Evolutionary conservation across 192 early-diverging fungal species (phyloP), one percentile per base, ranked within the genome.

Genomic region (Mortierella claussenii): DNA sequence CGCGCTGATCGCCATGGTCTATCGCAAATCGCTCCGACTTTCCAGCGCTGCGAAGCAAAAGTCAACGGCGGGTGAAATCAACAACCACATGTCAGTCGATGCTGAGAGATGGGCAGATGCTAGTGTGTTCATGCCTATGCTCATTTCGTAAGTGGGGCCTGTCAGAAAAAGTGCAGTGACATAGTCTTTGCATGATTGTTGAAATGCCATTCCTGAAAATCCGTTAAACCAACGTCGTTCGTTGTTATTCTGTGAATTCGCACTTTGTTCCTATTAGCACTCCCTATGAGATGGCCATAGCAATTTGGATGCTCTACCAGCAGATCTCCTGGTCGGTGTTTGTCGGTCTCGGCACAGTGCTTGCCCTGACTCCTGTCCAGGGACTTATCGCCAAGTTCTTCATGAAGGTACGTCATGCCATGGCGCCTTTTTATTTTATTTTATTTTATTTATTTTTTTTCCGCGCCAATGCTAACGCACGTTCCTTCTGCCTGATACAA

Each of bases 41-140:
- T 68, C 68, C 17, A 78, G 69, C 30, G 81, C 68, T 8, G 68
- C 68, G 31, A 74, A 71, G 26, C 64, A 74, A 48, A 82, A 78
- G 32, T 62, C 60, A 6, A 82, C 69, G 20, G 58, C 69, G 3
- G 81, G 81, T 18, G 81, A 82, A 30, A 82, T 82, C 55, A 74
- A 60, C 43, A 82, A 82, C 52, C 81, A 79, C 21, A 79, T 82
- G 60, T 69, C 63, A 20, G 80, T 79, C 13, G 80, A 82, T 68
- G 69, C 75, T 18, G 71, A 75, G 36, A 42, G 63, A 11, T 75
- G 71, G 71, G 45, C 63, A 15, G 71, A 75, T 21, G 71, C 71
- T 4, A 47, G 63, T 10, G 26, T 37, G 6, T 75, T 75, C 30
- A 37, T 75, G 44, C 71, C 73, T 28, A 66, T 76, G 73, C 44